Percentiles rank a stretch among this genome's conserved stretches.
Evolutionary conservation across 306 rosid genomes (phyloP).

Genomic region (Myrica gale): DNA sequence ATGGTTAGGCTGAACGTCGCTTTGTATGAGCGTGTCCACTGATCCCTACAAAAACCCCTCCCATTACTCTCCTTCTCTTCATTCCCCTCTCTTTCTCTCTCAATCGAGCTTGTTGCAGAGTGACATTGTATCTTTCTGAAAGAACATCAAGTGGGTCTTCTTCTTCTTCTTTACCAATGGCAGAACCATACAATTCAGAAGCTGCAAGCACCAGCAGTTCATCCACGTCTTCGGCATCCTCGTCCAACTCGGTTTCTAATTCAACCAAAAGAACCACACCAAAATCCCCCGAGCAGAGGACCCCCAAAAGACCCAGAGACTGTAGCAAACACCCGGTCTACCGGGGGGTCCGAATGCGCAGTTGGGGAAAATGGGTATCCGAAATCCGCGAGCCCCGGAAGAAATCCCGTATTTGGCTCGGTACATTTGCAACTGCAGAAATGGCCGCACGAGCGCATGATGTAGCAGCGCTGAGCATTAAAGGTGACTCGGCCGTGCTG

Average conservation of each 20-base stretch:
- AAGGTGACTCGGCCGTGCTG: background rate
- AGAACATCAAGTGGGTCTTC: background rate
- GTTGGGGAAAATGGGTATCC: conserved; percentile 37
- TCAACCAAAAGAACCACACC: background rate
- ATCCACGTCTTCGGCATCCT: background rate
- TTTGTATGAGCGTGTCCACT: background rate
- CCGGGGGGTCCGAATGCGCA: conserved; percentile 29
- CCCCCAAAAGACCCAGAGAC: conserved; percentile 5
- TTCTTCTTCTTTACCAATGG: background rate
- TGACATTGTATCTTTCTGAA: too few species aligned
- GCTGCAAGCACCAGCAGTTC: conserved; percentile 8
- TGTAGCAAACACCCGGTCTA: conserved; percentile 13
- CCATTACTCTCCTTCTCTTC: background rate
- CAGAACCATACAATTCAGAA: conserved; percentile 19
- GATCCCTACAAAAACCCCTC: background rate
- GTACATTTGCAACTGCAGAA: conserved; percentile 30
- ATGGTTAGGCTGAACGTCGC: background rate
- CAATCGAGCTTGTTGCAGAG: too few species aligned
- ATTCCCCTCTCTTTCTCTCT: background rate
- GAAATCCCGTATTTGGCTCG: conserved; percentile 35
- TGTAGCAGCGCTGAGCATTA: conserved; percentile 22
- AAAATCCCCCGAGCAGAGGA: background rate
- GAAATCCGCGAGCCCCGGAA: conserved; percentile 33
- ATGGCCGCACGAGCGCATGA: conserved; percentile 36
- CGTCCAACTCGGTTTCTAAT: background rate